Percentiles rank a stretch among this genome's conserved stretches.
These are phyloP conservation scores for Neurospora africana DNA, from an alignment of 495 filamentous ascomycete genomes.

Conservation along the genomic window DNA sequence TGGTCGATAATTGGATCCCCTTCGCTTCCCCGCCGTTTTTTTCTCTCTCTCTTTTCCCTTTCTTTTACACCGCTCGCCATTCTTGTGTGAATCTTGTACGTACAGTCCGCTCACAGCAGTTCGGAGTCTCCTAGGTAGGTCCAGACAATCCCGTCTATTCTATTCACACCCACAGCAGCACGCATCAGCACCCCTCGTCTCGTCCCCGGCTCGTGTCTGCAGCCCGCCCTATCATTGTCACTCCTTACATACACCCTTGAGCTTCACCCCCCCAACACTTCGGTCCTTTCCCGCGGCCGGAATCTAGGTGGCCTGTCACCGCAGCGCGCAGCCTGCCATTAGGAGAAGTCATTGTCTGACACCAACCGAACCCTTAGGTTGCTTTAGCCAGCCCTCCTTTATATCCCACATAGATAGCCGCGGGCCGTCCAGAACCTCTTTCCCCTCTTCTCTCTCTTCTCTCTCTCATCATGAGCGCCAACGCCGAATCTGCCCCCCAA, in stretches of 20 bases:
- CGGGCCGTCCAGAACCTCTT: slow-evolving; percentile 11
- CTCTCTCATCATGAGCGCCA: slow-evolving; percentile 50
- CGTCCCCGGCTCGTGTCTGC: slow-evolving; percentile 14
- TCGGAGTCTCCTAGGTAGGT: not conserved
- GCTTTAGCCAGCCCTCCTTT: slow-evolving; percentile 15
- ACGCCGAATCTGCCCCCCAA: slow-evolving; percentile 22
- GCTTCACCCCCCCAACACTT: not conserved
- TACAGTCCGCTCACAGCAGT: not conserved
- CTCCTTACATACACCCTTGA: not conserved
- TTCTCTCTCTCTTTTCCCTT: slow-evolving; percentile 15
- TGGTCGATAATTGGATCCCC: not conserved
- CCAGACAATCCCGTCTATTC: not conserved
- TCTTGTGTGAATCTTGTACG: not conserved
- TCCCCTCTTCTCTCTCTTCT: slow-evolving; percentile 14
- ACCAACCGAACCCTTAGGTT: not conserved
- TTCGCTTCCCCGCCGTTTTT: slow-evolving; percentile 6
- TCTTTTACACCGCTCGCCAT: not conserved
- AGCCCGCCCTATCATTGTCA: not conserved
- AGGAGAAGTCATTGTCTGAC: not conserved
- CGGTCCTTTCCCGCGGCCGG: not conserved
- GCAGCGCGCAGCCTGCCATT: not conserved
- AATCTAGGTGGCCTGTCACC: not conserved
- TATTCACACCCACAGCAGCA: slow-evolving; percentile 1
- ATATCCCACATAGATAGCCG: slow-evolving; percentile 13
- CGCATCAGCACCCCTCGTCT: slow-evolving; percentile 8